phyloP scores from a whole-genome alignment of 352 stramenopile species.

The Aphanomyces cochlioides region DNA sequence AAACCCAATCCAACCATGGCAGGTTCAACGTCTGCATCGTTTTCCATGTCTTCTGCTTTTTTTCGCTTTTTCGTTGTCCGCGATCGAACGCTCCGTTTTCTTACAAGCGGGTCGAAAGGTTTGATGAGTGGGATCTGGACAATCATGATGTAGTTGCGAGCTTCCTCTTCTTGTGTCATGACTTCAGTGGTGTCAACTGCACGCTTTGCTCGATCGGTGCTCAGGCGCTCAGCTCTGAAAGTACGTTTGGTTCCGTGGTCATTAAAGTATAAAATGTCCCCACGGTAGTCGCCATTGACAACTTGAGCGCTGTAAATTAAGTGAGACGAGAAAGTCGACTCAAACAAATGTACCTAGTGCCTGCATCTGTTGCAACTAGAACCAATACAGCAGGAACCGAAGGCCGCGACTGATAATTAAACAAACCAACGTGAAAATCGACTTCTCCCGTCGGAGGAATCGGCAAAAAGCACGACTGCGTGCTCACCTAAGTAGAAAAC shows the following conservation, averaged over 20 bases:
- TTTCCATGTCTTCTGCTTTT: too few relatives aligned
- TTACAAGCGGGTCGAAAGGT: too few relatives aligned
- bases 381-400: not conserved
- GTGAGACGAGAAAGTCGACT: not conserved
- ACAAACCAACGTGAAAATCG: slow-evolving; percentile 23
- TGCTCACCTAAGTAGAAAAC: not conserved
- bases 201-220: slow-evolving; percentile 4
- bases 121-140: slow-evolving; percentile 20
- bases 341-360: slow-evolving; percentile 16
- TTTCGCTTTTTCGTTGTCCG: too few relatives aligned
- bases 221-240: slow-evolving; percentile 13
- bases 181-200: slow-evolving; percentile 8
- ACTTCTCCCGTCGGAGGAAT: not conserved
- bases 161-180: slow-evolving; percentile 21
- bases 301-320: slow-evolving; percentile 25
- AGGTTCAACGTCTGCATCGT: slow-evolving; percentile 7
- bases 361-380: slow-evolving; percentile 19
- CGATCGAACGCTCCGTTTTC: too few relatives aligned
- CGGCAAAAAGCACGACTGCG: slow-evolving; percentile 12
- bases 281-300: not conserved
- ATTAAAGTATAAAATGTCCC: slow-evolving; percentile 24
- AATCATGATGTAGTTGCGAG: slow-evolving; percentile 27
- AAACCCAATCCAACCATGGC: slow-evolving; percentile 17
- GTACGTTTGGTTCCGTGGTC: slow-evolving; percentile 22
- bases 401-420: slow-evolving; percentile 18